Evolutionary conservation across 148 eudicot genomes (phyloP).

Genomic region (Euryodendron excelsum): DNA sequence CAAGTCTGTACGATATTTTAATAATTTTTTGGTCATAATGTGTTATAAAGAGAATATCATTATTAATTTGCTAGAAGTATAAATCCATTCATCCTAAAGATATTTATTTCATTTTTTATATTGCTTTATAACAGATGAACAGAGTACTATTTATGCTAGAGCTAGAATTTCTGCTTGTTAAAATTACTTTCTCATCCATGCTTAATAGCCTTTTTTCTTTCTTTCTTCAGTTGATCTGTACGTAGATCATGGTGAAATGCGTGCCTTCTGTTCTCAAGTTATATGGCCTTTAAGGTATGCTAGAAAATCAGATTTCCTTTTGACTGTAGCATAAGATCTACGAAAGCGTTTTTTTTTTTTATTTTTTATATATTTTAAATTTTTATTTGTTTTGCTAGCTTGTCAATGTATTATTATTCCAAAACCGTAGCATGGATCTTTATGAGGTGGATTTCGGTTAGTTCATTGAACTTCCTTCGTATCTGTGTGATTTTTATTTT

Average conservation of each 20-base stretch:
- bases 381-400: neutral
- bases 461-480: neutral
- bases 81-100: neutral
- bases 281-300: neutral
- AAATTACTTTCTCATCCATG: neutral
- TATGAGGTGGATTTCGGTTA: neutral
- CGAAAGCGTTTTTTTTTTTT: neutral
- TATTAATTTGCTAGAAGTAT: neutral
- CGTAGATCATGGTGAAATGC: neutral
- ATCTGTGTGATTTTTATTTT: neutral
- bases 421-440: neutral
- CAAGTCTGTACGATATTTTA: neutral
- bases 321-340: neutral
- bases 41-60: neutral
- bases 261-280: neutral
- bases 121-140: neutral
- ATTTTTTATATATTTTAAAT: too few relatives aligned
- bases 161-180: neutral
- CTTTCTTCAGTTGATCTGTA: neutral
- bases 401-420: constrained; percentile 8
- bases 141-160: neutral
- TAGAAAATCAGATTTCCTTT: neutral
- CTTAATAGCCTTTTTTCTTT: neutral
- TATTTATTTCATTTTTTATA: neutral
- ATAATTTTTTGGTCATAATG: neutral